phyloP scores from a whole-genome alignment of 495 filamentous ascomycete species.

The Tuber umbilicatum region DNA sequence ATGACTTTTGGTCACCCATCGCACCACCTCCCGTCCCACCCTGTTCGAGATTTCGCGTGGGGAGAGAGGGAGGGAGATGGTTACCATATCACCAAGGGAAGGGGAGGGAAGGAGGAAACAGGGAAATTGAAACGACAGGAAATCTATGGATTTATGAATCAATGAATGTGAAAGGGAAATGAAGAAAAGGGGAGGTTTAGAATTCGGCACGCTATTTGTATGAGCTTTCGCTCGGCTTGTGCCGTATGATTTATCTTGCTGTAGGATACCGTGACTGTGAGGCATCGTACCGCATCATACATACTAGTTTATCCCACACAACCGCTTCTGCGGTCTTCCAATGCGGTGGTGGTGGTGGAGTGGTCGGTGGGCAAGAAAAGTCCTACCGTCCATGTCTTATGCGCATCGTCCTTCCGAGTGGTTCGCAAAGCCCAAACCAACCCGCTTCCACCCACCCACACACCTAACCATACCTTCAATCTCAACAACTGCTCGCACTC shows the following conservation, averaged over 20 bases:
- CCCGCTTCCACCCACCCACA: background rate
- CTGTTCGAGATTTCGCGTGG: background rate
- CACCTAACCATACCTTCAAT: background rate
- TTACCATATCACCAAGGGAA: background rate
- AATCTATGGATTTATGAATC: background rate
- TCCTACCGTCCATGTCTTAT: background rate
- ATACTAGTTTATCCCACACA: background rate
- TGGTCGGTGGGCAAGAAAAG: background rate
- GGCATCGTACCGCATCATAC: background rate
- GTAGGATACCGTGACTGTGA: background rate
- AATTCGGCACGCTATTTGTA: background rate
- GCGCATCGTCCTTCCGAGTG: constrained; percentile 2
- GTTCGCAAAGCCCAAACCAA: background rate
- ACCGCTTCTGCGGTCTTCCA: background rate
- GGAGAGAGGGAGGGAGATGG: background rate
- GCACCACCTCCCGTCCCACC: background rate
- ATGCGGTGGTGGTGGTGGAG: background rate
- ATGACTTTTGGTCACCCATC: background rate
- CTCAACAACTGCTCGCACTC: background rate
- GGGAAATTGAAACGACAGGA: background rate
- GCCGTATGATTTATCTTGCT: background rate
- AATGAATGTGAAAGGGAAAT: background rate
- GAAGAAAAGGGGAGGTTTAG: background rate
- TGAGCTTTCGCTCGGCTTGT: background rate
- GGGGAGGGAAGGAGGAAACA: background rate